Evolutionary conservation across 768 basidiomycete species (phyloP), one percentile per base, ranked within the genome.

Genomic region (Auriculariales sp.): DNA sequence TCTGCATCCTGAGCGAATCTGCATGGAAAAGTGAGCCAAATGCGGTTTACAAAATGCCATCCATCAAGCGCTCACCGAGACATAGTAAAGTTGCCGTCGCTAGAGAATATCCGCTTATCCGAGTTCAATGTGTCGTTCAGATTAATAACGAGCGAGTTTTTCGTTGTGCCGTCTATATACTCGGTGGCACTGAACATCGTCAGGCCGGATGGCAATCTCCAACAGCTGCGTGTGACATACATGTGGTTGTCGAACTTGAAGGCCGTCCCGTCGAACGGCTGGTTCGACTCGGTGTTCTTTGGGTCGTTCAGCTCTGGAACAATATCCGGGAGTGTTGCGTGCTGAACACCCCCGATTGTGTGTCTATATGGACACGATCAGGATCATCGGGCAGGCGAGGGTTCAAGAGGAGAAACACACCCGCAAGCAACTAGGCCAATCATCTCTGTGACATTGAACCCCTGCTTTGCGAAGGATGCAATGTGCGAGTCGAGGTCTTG

Each of bases 381-480:
- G n/a, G n/a, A n/a, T n/a, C n/a, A n/a, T n/a, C n/a, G n/a, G n/a
- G n/a, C n/a, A n/a, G n/a, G n/a, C n/a, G n/a, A n/a, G n/a, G n/a
- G n/a, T n/a, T n/a, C n/a, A n/a, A n/a, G n/a, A n/a, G n/a, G n/a
- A n/a, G n/a, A n/a, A n/a, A n/a, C n/a, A n/a, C n/a, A n/a, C n/a
- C 74, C 73, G 53, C 74, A 75, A 2, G 72, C 71, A 17, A 68
- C 67, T 35, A 75, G 66, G 49, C 66, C 62, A 50, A 74, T 74
- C 72, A 74, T 74, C 51, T 74, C 71, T 14, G 62, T 54, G 19
- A 58, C 57, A 10, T 61, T 58, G 54, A 72, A 74, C 3, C 74
- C 74, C 55, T 67, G 62, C 9, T 65, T 65, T 5, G 64, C 56
- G 58, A 75, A 75, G 35, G 58, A 65, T 28, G 64, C 62, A 14